A percentile compares a stretch with the other conserved stretches of the same genome.
These are phyloP conservation scores for Dioscorea zingiberensis DNA, from an alignment of 106 monocot genomes.

Conservation along the genomic window DNA sequence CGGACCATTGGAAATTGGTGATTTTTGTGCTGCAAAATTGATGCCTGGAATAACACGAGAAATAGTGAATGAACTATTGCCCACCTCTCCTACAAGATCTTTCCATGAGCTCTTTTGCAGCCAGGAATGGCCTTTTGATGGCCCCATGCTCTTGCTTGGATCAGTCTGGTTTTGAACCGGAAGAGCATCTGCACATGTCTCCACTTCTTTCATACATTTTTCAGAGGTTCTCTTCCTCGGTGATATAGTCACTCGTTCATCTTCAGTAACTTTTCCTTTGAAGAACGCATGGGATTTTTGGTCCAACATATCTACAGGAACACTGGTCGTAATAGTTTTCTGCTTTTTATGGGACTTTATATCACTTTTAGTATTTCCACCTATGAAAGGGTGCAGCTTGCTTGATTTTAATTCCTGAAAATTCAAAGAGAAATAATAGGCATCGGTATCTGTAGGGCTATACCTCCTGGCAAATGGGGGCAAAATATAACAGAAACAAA, in stretches of 20 bases:
- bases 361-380: too few relatives aligned
- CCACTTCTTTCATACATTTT: not conserved
- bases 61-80: conserved; percentile 45
- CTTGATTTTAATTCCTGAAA: too few relatives aligned
- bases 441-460: too few relatives aligned
- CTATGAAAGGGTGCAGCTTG: too few relatives aligned
- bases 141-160: not conserved
- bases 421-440: too few relatives aligned
- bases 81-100: conserved; percentile 54
- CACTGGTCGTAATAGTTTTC: not conserved
- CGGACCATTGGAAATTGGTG: conserved; percentile 4
- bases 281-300: conserved; percentile 4
- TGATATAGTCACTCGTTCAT: conserved; percentile 7
- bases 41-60: conserved; percentile 33
- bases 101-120: conserved; percentile 88
- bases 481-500: too few relatives aligned
- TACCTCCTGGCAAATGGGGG: too few relatives aligned
- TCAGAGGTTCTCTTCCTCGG: not conserved
- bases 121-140: conserved; percentile 41
- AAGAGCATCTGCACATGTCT: not conserved
- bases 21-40: not conserved
- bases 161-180: conserved; percentile 7
- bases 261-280: conserved; percentile 6
- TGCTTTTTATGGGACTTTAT: not conserved
- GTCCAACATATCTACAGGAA: conserved; percentile 14